These are phyloP conservation scores for Citeromyces nyonsensis DNA, from an alignment of 805 yeast genomes.

Conservation along the genomic window DNA sequence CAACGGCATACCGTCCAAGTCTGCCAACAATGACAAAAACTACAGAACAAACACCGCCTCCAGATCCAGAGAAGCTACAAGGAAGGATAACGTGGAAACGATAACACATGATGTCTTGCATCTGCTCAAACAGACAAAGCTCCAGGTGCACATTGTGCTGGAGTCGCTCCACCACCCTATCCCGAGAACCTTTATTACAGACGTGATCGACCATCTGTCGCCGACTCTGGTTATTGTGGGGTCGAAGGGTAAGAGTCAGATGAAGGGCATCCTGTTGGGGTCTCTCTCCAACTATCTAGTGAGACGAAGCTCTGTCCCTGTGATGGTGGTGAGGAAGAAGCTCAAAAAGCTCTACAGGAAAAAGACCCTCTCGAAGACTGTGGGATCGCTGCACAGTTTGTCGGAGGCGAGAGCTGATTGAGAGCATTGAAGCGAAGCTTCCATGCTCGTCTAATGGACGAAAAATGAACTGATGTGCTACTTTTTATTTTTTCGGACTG, in stretches of 20 bases:
- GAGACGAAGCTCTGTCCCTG: conserved; percentile 58
- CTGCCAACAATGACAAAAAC: neutral
- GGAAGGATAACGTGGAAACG: conserved; percentile 25
- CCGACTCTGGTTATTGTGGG: conserved; percentile 69
- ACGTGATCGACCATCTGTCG: conserved; percentile 51
- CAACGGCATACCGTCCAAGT: conserved; percentile 15
- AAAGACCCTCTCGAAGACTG: conserved; percentile 26
- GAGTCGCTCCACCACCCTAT: conserved; percentile 67
- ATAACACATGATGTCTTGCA: conserved; percentile 22
- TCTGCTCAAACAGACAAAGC: conserved; percentile 45
- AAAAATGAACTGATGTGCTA: too few species aligned
- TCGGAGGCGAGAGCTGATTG: conserved; percentile 24
- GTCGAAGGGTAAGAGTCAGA: conserved; percentile 56
- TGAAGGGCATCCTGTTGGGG: conserved; percentile 62
- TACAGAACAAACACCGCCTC: conserved; percentile 4
- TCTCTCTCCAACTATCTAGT: conserved; percentile 60
- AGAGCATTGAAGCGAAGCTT: too few species aligned
- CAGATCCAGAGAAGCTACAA: conserved; percentile 6
- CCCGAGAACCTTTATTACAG: conserved; percentile 56
- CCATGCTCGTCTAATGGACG: too few species aligned
- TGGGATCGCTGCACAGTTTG: conserved; percentile 28
- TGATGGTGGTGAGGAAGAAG: conserved; percentile 66
- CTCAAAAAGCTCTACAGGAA: conserved; percentile 52
- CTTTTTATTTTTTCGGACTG: too few species aligned
- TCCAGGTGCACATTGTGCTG: conserved; percentile 58